Percentiles rank a stretch among this genome's conserved stretches.
Conservation (phyloP, 108 stramenopile genomes). For the Skeletonema tropicum region DNA sequence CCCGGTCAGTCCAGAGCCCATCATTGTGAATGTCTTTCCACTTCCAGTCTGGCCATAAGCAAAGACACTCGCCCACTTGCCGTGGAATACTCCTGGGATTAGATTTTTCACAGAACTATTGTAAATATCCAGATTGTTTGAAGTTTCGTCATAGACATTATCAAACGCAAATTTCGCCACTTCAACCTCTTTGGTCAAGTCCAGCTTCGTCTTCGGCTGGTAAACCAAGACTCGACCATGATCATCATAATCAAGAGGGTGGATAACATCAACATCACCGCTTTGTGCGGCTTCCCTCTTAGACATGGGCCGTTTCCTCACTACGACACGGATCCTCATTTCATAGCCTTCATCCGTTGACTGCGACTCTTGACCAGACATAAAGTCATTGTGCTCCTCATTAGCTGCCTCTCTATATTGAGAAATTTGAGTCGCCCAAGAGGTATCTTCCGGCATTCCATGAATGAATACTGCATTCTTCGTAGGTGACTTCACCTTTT, state of each 20-base stretch:
- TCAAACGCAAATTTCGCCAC: slow-evolving; percentile 94
- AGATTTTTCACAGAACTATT: slow-evolving; percentile 76
- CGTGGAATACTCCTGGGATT: slow-evolving; percentile 87
- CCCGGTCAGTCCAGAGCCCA: slow-evolving; percentile 86
- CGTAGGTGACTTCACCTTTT: slow-evolving; percentile 10
- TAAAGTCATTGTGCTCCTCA: slow-evolving; percentile 60
- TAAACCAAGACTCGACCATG: slow-evolving; percentile 90
- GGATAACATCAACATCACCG: slow-evolving; percentile 85
- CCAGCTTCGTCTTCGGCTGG: slow-evolving; percentile 95
- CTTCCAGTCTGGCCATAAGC: slow-evolving; percentile 92
- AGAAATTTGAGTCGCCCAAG: slow-evolving; percentile 68
- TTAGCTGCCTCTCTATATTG: slow-evolving; percentile 61
- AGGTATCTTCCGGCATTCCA: slow-evolving; percentile 53
- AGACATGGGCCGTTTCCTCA: slow-evolving; percentile 89
- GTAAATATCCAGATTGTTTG: slow-evolving; percentile 84
- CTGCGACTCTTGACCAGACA: slow-evolving; percentile 18
- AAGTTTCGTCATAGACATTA: slow-evolving; percentile 87
- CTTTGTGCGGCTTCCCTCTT: slow-evolving; percentile 58
- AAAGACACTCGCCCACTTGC: slow-evolving; percentile 92
- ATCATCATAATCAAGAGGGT: slow-evolving; percentile 69
- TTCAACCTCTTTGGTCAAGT: slow-evolving; percentile 97
- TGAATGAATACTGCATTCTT: slow-evolving; percentile 48
- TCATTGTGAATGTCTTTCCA: slow-evolving; percentile 98
- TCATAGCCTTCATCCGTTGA: slow-evolving; percentile 62
- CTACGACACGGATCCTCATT: slow-evolving; percentile 88